Base-by-base conservation (phyloP, 129 eudicot species). In the Pseudognaphalium luteoalbum region DNA sequence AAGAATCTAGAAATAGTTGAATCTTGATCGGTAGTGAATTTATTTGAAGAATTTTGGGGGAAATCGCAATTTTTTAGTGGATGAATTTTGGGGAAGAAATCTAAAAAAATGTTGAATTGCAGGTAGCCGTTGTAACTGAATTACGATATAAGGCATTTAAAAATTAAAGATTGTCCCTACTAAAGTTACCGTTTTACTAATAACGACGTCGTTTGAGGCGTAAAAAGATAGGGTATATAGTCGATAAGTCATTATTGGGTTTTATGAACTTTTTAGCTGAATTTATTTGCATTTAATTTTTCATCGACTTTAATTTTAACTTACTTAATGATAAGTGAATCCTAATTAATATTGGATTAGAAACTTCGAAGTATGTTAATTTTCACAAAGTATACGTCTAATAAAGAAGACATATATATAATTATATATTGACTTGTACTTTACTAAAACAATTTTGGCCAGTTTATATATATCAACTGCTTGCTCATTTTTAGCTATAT, bases 81-180 rank as follows among this genome's bases (percentile, higher is more conserved):
- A 34, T 72, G 68, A 68, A 7, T 25, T 66, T 77, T 29, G 21
- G 64, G 81, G 64, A 42, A 74, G 54, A 44, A 52, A 47, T 47
- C 54, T 47, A 47, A 47, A 47, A 47, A 41, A 41, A 41, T 41
- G 54, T 0, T 12, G 54, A 4, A 14, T 47, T 12, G 79, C 79
- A 80, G 80, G 75, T 80, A 80, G 83, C 83, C 83, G 83, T 80
- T 80, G 83, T 65, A 79, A 79, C 83, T 66, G 83, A 80, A 73
- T 22, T 59, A 6, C 19, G 6, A 16, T 64, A 65, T 52, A 3
- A 0, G 56, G 6, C 22, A 51, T 79, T 80, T 73, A 65, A 80
- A 80, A 73, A n/a, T 41, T n/a, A n/a, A n/a, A n/a, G n/a, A n/a
- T 41, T 63, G 32, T 66, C 10, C 54, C 37, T 4, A 32, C 41